Evolutionary conservation across 257 asterid species (phyloP).

Genomic region (Cruciata laevipes): DNA sequence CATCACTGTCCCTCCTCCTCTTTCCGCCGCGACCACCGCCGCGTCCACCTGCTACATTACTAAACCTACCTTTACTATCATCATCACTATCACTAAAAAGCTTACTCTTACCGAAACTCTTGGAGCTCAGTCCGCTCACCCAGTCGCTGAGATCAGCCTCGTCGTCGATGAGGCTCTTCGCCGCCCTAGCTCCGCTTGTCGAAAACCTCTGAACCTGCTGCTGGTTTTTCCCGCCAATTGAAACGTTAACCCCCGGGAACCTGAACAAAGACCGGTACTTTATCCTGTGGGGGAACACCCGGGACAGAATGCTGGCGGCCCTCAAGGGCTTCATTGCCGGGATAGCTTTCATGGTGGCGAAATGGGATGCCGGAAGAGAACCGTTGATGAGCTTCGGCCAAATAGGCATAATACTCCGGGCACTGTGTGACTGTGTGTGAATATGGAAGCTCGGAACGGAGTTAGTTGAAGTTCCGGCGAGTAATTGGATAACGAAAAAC

Average conservation of each 20-base stretch:
- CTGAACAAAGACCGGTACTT: conserved; percentile 26
- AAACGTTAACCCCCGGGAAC: conserved; percentile 22
- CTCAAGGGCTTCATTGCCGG: conserved; percentile 13
- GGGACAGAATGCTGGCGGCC: conserved; percentile 44
- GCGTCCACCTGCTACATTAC: conserved; percentile 23
- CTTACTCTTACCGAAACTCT: conserved; percentile 42
- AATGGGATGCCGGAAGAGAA: conserved; percentile 19
- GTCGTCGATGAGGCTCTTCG: conserved; percentile 83
- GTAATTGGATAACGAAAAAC: not conserved
- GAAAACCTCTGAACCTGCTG: conserved; percentile 8
- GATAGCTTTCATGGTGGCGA: conserved; percentile 25
- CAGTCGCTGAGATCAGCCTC: conserved; percentile 92
- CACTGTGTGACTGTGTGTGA: not conserved
- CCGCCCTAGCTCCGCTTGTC: conserved; percentile 25
- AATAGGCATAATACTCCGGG: conserved; percentile 34
- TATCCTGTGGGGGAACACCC: conserved; percentile 56
- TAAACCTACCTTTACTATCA: conserved; percentile 22
- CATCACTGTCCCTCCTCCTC: conserved; percentile 38
- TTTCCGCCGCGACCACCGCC: conserved; percentile 29
- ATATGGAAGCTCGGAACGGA: not conserved
- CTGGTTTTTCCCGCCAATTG: conserved; percentile 1
- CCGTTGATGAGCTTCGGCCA: conserved; percentile 28
- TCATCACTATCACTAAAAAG: conserved; percentile 46
- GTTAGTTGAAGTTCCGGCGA: not conserved
- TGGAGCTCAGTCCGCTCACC: conserved; percentile 78